Evolutionary conservation across 192 early-diverging fungal genomes (phyloP), one percentile per base, ranked within the genome.

Genomic region (Entomortierella lignicola): DNA sequence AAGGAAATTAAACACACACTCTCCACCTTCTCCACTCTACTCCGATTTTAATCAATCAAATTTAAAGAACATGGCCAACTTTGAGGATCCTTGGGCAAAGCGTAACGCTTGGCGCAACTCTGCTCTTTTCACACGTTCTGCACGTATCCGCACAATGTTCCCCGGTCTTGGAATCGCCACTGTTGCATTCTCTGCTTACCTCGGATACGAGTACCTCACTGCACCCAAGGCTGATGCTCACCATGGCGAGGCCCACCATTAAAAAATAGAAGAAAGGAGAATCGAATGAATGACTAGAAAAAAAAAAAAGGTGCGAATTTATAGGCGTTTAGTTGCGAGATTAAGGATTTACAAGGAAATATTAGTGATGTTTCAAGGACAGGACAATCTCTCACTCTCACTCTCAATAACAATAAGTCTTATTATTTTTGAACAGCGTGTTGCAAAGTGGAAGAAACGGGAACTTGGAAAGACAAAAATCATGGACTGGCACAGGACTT

Each of bases 121-220:
- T 79, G 85, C 90, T 54, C 84, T 90, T 59, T 94, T 94, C 71
- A 87, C 89, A 30, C 88, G 86, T 66, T 77, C 84, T 59, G 68
- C 81, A 48, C 86, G 87, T 72, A 80, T 91, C 60, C 82, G 82
- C 47, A 89, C 87, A 75, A 87, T 92, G 85, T 90, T 91, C 85
- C 92, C 92, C 18, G 92, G 92, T 58, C 85, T 94, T 61, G 92
- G 92, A 68, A 89, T 91, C 47, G 92, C 92, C 13, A 87, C 92
- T 25, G 92, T 87, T 47, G 88, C 91, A 51, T 94, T 94, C 68
- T 85, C 90, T n/a, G 87, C 83, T 44, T 91, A 92, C 69, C 86
- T 88, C 62, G 89, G 80, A 66, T 90, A 89, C 70, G 91, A 93
- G 71, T 84, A 90, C 66, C 57, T 89, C 58, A 79, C 83, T 55